A percentile compares a stretch with the other conserved stretches of the same genome.
Evolutionary conservation across 2,329 filamentous ascomycete genomes (phyloP).

Genomic region (Talaromyces sp.): DNA sequence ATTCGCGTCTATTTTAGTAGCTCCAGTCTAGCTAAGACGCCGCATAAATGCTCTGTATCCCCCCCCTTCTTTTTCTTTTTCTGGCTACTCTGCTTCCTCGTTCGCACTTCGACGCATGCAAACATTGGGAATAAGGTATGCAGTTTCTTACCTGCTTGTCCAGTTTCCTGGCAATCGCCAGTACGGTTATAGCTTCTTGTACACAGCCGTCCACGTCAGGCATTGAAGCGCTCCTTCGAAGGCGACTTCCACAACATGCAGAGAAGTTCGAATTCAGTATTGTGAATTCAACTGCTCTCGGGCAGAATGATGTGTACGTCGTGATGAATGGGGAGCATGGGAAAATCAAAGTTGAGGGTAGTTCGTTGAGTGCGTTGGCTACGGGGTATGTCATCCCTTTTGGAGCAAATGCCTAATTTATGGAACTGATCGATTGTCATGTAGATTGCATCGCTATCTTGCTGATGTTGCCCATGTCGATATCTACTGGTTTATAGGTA

Average conservation of each 20-base stretch:
- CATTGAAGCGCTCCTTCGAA: slow-evolving; percentile 22
- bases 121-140: neutral
- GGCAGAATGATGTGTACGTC: slow-evolving; percentile 20
- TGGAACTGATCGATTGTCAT: neutral
- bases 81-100: too few relatives aligned
- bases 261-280: slow-evolving; percentile 21
- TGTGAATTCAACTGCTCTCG: slow-evolving; percentile 9
- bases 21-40: too few relatives aligned
- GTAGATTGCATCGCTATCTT: slow-evolving; percentile 39
- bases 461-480: slow-evolving; percentile 41
- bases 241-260: slow-evolving; percentile 22
- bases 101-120: too few relatives aligned
- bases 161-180: neutral
- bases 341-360: slow-evolving; percentile 31
- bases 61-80: too few relatives aligned
- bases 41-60: too few relatives aligned
- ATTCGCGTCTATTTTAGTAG: too few relatives aligned
- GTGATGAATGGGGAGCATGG: slow-evolving; percentile 21
- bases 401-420: neutral
- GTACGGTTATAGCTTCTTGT: neutral
- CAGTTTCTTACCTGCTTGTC: neutral
- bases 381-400: slow-evolving; percentile 24
- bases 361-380: slow-evolving; percentile 30
- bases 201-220: slow-evolving; percentile 19
- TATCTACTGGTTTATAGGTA: slow-evolving; percentile 47